Base-by-base conservation (phyloP, 345 rosid genomes). In the Arabis hirsuta region DNA sequence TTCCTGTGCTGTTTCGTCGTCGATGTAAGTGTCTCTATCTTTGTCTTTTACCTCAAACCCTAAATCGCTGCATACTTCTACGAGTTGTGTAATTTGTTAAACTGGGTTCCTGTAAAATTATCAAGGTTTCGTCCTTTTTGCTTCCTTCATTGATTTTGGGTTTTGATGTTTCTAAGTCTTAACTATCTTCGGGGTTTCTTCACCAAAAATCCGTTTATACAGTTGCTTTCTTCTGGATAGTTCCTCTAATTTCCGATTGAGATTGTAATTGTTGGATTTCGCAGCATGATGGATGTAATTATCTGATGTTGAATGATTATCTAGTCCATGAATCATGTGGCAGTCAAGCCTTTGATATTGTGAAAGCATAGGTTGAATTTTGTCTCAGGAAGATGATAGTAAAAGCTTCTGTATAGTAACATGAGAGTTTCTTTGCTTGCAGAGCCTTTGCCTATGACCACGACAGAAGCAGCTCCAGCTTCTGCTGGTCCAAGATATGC, bases 401-500 rank as follows among this genome's bases (percentile, higher is more conserved):
- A 26, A 43, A 34, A 66, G 52, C 36, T 57, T 34, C 24, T 68
- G 41, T 27, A 12, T 73, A 5, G 20, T 75, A 55, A 69, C 58
- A 12, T 62, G 50, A 60, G 53, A 32, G 34, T 63, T 60, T 56
- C 3, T 52, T 8, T 73, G 65, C 50, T 72, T 77, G 62, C 57
- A 78, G 85, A 72, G 52, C 60, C 65, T 59, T 74, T 76, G 76
- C 61, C 32, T 20, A 90, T 90, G 99, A 86, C 90, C 52, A 64
- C 88, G 8, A 64, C 88, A 14, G 97, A 90, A 76, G 80, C 85
- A 26, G 73, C 77, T 44, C 9, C 85, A 42, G 76, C 80, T 50
- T 70, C 93, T 63, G 72, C 79, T 55, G 99, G 96, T 62, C 97
- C 96, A 1, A 77, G 96, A 26, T 95, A 86, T 79, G 97, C 97